Percentiles rank a stretch among this genome's conserved stretches.
Evolutionary conservation across 1,139 yeast species (phyloP).

Genomic region (Kazachstania sp.): DNA sequence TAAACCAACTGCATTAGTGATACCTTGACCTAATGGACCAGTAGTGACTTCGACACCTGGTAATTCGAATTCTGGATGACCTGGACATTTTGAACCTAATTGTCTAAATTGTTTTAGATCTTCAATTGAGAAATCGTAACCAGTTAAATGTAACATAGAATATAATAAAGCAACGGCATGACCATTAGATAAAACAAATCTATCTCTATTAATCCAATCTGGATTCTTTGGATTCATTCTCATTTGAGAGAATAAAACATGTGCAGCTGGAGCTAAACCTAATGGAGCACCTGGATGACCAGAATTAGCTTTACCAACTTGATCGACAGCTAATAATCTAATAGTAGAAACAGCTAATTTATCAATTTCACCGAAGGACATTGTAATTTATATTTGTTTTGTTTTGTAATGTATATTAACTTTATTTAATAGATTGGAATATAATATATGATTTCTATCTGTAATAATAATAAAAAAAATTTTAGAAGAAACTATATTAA

Average conservation of each 20-base stretch:
- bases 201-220: slow-evolving; percentile 87
- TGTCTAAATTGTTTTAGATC: slow-evolving; percentile 92
- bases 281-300: slow-evolving; percentile 99
- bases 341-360: slow-evolving; percentile 76
- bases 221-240: slow-evolving; percentile 87
- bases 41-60: slow-evolving; percentile 97
- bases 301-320: slow-evolving; percentile 81
- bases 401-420: neutral
- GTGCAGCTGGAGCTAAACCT: slow-evolving; percentile 91
- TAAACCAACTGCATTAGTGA: slow-evolving; percentile 91
- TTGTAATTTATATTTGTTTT: neutral
- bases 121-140: slow-evolving; percentile 72
- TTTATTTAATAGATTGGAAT: neutral
- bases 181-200: slow-evolving; percentile 93
- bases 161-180: slow-evolving; percentile 93
- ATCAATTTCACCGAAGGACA: slow-evolving; percentile 39
- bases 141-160: slow-evolving; percentile 76
- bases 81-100: slow-evolving; percentile 86
- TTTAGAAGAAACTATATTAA: no score
- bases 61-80: slow-evolving; percentile 81
- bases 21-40: slow-evolving; percentile 99
- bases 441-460: neutral
- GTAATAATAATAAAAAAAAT: no score
- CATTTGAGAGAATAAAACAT: slow-evolving; percentile 68
- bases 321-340: slow-evolving; percentile 85